phyloP scores from a whole-genome alignment of 495 filamentous ascomycete genomes.

The Aspergillus mulundensis region DNA sequence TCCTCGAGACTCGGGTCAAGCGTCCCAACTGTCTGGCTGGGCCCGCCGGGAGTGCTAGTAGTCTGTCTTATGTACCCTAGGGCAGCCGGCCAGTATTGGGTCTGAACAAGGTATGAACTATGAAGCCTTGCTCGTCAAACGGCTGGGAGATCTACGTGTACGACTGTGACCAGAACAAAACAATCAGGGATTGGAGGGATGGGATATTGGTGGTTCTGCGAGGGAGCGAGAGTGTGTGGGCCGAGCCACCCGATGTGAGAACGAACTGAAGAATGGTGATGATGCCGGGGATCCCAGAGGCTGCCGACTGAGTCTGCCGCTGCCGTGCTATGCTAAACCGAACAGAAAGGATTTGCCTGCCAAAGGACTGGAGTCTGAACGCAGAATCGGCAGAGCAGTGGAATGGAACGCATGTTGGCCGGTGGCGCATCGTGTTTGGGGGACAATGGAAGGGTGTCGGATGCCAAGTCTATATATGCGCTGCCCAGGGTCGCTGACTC shows the following conservation, averaged over 20 bases:
- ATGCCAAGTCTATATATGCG: slow-evolving; percentile 21
- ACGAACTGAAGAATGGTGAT: not conserved
- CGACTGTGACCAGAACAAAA: not conserved
- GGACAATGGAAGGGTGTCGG: not conserved
- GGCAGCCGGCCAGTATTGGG: too few relatives aligned
- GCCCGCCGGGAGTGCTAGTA: not conserved
- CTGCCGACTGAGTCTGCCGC: too few relatives aligned
- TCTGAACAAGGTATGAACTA: too few relatives aligned
- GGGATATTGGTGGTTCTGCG: slow-evolving; percentile 1
- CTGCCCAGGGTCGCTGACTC: not conserved
- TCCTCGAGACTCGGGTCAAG: slow-evolving; percentile 9
- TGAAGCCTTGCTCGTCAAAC: slow-evolving; percentile 12
- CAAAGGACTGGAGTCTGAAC: too few relatives aligned
- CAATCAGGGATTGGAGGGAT: not conserved
- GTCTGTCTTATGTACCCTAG: too few relatives aligned
- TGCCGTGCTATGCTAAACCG: too few relatives aligned
- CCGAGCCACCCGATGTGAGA: not conserved
- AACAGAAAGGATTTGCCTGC: too few relatives aligned
- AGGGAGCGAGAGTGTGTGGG: slow-evolving; percentile 4
- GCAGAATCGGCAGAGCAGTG: not conserved
- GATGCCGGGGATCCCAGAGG: not conserved
- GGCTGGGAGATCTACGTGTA: slow-evolving; percentile 21
- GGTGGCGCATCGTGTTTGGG: slow-evolving; percentile 26
- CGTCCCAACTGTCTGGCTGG: slow-evolving; percentile 14
- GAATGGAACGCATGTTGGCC: slow-evolving; percentile 21